Evolutionary conservation across 768 basidiomycete genomes (phyloP).

Genomic region (Kwoniella bestiolae): DNA sequence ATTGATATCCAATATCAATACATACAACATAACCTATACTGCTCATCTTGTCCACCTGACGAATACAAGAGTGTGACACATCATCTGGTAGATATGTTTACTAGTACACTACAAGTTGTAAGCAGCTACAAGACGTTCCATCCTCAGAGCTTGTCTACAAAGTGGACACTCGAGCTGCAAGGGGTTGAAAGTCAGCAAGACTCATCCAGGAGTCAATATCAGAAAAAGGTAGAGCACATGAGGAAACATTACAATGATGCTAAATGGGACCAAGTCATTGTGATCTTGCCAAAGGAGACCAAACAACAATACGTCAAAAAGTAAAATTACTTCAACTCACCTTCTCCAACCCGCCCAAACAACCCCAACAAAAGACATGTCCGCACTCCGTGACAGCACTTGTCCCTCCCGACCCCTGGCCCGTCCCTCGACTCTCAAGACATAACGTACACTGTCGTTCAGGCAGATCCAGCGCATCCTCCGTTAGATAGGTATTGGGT

Average conservation of each 20-base stretch:
- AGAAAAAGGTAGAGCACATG: no score
- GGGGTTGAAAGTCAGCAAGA: no score
- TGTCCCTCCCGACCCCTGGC: constrained; percentile 52
- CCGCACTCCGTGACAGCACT: constrained; percentile 57
- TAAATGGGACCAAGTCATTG: no score
- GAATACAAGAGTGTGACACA: not conserved
- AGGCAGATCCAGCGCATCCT: constrained; percentile 28
- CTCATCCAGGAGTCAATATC: no score
- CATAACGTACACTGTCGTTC: constrained; percentile 55
- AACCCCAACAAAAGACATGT: constrained; percentile 58
- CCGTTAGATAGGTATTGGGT: constrained; percentile 44
- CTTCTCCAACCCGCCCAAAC: constrained; percentile 57
- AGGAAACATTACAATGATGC: no score
- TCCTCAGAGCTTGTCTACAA: constrained; percentile 53
- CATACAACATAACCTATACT: not conserved
- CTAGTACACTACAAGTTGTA: constrained; percentile 47
- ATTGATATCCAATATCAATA: not conserved
- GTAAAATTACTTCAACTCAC: constrained; percentile 28
- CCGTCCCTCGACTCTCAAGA: constrained; percentile 50
- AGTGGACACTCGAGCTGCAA: constrained; percentile 58
- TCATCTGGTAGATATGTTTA: not conserved
- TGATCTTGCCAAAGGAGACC: no score
- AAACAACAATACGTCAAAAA: no score
- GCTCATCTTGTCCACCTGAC: not conserved
- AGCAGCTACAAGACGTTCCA: constrained; percentile 54